Conservation (phyloP, 352 stramenopile genomes). For the Globisporangium sylvaticum region DNA sequence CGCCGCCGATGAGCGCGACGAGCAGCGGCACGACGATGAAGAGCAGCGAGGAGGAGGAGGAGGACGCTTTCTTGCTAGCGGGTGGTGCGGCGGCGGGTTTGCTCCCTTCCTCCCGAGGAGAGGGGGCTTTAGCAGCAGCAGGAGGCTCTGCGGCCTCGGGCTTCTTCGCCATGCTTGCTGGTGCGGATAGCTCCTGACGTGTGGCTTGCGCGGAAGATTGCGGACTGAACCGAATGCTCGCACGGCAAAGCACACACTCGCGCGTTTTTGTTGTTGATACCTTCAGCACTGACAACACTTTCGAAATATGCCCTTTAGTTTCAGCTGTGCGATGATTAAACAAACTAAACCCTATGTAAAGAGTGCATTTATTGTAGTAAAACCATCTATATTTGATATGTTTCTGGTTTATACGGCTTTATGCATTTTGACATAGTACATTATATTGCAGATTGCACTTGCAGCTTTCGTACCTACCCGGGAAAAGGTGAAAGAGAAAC, state of each 20-base stretch:
- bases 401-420: background rate
- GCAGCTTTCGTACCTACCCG: background rate
- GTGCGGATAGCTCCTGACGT: background rate
- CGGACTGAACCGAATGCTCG: background rate
- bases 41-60: conserved; percentile 17
- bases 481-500: background rate
- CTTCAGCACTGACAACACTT: conserved; percentile 6
- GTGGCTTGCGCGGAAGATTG: background rate
- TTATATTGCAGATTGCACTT: background rate
- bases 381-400: background rate
- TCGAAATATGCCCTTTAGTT: background rate
- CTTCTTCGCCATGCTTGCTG: conserved; percentile 4
- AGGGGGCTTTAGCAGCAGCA: background rate
- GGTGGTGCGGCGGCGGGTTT: background rate
- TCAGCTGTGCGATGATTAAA: background rate
- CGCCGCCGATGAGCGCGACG: conserved; percentile 31
- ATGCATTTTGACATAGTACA: background rate
- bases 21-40: conserved; percentile 31
- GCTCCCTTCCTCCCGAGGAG: background rate
- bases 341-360: background rate
- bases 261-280: background rate
- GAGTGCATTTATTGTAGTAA: background rate
- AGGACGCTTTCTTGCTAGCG: background rate
- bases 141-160: background rate
- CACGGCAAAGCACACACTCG: background rate